Evolutionary conservation across 208 protist genomes (phyloP).

Genomic region (Leishmania tarentolae): DNA sequence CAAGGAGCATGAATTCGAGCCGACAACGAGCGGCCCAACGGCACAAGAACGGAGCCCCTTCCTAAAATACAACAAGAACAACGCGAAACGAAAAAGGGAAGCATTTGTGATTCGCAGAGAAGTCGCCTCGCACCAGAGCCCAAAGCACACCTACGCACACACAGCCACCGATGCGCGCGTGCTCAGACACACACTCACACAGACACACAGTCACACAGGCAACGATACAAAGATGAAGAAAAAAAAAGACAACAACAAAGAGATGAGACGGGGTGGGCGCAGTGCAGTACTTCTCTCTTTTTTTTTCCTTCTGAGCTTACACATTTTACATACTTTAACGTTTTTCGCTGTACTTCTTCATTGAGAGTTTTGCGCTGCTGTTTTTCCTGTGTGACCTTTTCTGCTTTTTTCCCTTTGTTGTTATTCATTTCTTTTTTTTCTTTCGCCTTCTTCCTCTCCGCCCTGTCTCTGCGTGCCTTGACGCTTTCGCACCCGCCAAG

Average conservation of each 20-base stretch:
- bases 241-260: background rate
- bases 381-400: no score
- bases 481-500: background rate
- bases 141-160: background rate
- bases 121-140: background rate
- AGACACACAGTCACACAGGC: background rate
- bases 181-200: background rate
- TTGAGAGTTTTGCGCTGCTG: background rate
- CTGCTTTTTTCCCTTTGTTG: no score
- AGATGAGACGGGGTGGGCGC: background rate
- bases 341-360: background rate
- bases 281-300: background rate
- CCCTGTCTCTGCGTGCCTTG: background rate
- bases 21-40: no score
- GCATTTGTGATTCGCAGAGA: background rate
- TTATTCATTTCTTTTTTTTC: no score
- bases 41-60: background rate
- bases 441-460: background rate
- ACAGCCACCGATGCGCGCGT: background rate
- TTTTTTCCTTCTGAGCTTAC: background rate
- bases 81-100: background rate
- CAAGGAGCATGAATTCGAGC: background rate
- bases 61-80: background rate
- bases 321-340: background rate
- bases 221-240: background rate